A percentile compares a stretch with the other conserved stretches of the same genome.
These are phyloP conservation scores for Plasmodium vivax DNA, from an alignment of 169 alveolate genomes.

Conservation along the genomic window DNA sequence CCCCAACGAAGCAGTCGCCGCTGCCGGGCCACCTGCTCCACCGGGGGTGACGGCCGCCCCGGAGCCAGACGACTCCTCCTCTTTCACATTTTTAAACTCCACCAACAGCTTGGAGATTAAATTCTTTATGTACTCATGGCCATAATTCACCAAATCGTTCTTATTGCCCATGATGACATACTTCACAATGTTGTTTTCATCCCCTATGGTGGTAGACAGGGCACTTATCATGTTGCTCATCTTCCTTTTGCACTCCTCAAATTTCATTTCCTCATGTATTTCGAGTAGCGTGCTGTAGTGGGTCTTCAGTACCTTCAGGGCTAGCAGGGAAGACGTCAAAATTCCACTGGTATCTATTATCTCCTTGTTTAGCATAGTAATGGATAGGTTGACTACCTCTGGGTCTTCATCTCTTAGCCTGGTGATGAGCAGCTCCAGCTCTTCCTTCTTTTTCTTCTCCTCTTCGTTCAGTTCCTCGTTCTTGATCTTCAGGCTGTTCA, in stretches of 20 bases:
- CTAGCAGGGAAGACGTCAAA: slow-evolving; percentile 50
- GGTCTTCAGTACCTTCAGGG: slow-evolving; percentile 39
- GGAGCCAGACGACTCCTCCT: slow-evolving; percentile 13
- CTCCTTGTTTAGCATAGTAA: slow-evolving; percentile 44
- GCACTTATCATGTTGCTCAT: slow-evolving; percentile 75
- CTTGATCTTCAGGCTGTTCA: slow-evolving; percentile 15
- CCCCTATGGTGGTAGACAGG: slow-evolving; percentile 68
- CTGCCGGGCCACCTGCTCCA: not conserved
- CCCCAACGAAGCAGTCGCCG: not conserved
- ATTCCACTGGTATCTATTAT: slow-evolving; percentile 70
- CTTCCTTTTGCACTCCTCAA: slow-evolving; percentile 61
- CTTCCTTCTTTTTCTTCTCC: slow-evolving; percentile 71
- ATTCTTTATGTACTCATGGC: slow-evolving; percentile 71
- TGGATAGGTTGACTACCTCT: slow-evolving; percentile 50
- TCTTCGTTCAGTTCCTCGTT: slow-evolving; percentile 71
- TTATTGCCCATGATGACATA: slow-evolving; percentile 60
- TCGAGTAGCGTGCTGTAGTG: slow-evolving; percentile 50
- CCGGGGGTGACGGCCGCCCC: not conserved
- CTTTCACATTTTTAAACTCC: slow-evolving; percentile 52
- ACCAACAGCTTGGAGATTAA: slow-evolving; percentile 30
- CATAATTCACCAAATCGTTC: slow-evolving; percentile 41
- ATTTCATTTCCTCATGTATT: slow-evolving; percentile 44
- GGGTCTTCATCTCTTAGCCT: slow-evolving; percentile 35
- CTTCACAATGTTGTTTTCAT: slow-evolving; percentile 66
- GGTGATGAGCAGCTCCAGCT: slow-evolving; percentile 50